Conservation (phyloP, 2,329 filamentous ascomycete genomes). For the Aspergillus sp. region DNA sequence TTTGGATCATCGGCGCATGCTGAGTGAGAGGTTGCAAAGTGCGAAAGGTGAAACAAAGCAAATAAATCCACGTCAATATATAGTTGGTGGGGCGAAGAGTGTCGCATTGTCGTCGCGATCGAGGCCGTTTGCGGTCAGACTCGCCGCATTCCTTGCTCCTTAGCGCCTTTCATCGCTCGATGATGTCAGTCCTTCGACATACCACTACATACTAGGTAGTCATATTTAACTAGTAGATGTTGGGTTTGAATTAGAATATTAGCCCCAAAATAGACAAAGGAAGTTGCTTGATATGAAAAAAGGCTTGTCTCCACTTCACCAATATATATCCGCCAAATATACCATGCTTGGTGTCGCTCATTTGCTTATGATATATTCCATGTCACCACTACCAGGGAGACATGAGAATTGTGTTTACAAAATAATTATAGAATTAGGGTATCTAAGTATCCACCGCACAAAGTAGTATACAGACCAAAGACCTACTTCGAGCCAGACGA, state of each 20-base stretch:
- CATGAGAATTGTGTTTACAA: neutral
- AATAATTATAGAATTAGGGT: slow-evolving; percentile 20
- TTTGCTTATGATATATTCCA: too few relatives aligned
- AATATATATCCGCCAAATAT: too few relatives aligned
- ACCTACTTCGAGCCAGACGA: slow-evolving; percentile 6
- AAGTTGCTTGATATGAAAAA: too few relatives aligned
- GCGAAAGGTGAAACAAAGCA: neutral
- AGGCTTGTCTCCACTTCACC: too few relatives aligned
- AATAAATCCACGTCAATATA: neutral
- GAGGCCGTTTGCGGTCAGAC: neutral
- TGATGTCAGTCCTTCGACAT: neutral
- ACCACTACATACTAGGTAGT: too few relatives aligned
- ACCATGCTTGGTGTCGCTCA: too few relatives aligned
- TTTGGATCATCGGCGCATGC: neutral
- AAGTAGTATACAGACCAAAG: slow-evolving; percentile 6
- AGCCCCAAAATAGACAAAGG: too few relatives aligned
- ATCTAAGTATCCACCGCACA: slow-evolving; percentile 26
- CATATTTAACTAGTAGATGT: too few relatives aligned
- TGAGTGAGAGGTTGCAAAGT: neutral
- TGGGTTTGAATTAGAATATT: neutral
- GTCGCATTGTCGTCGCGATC: neutral
- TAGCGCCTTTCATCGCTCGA: neutral
- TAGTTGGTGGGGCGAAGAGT: neutral
- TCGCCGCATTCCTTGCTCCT: neutral
- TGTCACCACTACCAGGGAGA: too few relatives aligned